Conservation (phyloP, 2,329 filamentous ascomycete species). For the Exophiala viscosa region DNA sequence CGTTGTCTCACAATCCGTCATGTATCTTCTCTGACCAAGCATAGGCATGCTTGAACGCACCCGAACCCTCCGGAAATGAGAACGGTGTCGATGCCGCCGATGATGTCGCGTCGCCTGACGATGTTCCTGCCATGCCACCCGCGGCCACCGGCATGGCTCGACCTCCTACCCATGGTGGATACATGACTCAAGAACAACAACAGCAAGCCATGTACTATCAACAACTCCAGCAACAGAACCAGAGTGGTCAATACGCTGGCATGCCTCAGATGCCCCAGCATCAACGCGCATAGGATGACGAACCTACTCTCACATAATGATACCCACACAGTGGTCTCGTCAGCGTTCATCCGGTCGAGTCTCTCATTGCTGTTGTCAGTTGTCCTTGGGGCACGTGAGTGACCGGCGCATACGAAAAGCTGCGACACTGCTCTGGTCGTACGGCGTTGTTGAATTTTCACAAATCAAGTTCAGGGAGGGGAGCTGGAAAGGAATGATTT, state of each 20-base stretch:
- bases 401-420: neutral
- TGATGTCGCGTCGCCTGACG: constrained; percentile 85
- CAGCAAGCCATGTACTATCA: constrained; percentile 79
- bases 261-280: constrained; percentile 83
- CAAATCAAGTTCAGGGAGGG: no score
- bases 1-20: constrained; percentile 30
- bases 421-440: constrained; percentile 1
- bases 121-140: constrained; percentile 73
- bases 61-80: constrained; percentile 80
- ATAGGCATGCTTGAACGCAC: constrained; percentile 95
- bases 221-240: constrained; percentile 69
- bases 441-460: constrained; percentile 12
- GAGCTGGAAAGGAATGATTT: no score
- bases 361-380: constrained; percentile 1
- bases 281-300: constrained; percentile 53
- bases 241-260: constrained; percentile 64
- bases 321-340: constrained; percentile 14
- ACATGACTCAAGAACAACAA: constrained; percentile 63
- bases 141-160: constrained; percentile 64
- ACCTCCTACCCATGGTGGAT: constrained; percentile 60
- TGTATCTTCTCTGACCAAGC: constrained; percentile 23
- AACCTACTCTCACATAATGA: constrained; percentile 13
- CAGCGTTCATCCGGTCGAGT: constrained; percentile 2
- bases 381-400: neutral
- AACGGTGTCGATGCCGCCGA: constrained; percentile 74